These are phyloP conservation scores for Suillus sp. DNA, from an alignment of 768 basidiomycete genomes.

Conservation along the genomic window DNA sequence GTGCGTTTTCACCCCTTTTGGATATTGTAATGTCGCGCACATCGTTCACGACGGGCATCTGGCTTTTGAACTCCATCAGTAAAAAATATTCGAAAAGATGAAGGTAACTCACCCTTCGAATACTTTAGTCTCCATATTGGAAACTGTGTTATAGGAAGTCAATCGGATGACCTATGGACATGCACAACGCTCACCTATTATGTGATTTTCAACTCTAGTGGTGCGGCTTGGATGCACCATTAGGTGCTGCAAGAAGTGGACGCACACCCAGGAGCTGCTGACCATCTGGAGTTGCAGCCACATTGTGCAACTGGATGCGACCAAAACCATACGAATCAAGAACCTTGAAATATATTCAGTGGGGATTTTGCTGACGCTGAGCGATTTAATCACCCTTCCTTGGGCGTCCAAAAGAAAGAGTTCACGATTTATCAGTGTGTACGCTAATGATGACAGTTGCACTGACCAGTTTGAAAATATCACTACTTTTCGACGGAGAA, in stretches of 20 bases:
- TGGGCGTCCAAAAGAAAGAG: too few relatives aligned
- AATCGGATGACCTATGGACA: background rate
- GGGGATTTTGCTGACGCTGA: too few relatives aligned
- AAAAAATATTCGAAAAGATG: background rate
- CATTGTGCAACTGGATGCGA: conserved; percentile 49
- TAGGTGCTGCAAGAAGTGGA: conserved; percentile 42
- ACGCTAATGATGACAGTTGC: background rate
- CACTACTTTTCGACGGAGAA: conserved; percentile 52
- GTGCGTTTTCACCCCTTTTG: conserved; percentile 43
- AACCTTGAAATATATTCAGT: conserved; percentile 26
- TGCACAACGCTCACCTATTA: conserved; percentile 42
- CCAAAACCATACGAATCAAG: conserved; percentile 46
- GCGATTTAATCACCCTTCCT: too few relatives aligned
- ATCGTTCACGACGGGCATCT: conserved; percentile 56
- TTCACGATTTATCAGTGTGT: too few relatives aligned
- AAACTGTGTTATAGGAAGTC: conserved; percentile 35
- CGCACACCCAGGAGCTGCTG: conserved; percentile 51
- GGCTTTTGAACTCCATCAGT: conserved; percentile 36
- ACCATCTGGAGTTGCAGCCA: conserved; percentile 50
- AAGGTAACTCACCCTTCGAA: conserved; percentile 45
- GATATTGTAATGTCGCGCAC: conserved; percentile 55
- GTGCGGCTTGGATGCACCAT: conserved; percentile 50
- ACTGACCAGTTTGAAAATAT: conserved; percentile 47
- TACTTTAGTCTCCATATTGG: conserved; percentile 45
- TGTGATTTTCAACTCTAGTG: conserved; percentile 54